These are phyloP conservation scores for Aspergillus japonicus DNA, from an alignment of 2,329 filamentous ascomycete genomes.

Conservation along the genomic window DNA sequence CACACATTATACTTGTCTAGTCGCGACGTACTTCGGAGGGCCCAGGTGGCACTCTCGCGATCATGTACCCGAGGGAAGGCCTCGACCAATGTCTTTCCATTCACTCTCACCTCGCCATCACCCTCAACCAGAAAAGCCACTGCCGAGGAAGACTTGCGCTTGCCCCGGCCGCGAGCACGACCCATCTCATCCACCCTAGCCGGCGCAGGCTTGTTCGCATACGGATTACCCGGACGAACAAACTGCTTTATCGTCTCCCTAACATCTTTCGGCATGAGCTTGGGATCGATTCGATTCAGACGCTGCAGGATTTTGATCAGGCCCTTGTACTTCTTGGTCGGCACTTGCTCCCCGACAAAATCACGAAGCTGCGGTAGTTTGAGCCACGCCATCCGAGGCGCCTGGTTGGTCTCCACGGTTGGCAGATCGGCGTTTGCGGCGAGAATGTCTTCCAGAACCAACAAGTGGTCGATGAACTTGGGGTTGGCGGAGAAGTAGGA, in stretches of 20 bases:
- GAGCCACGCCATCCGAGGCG: conserved; percentile 76
- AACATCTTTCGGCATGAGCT: conserved; percentile 70
- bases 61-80: conserved; percentile 88
- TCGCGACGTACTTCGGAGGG: conserved; percentile 75
- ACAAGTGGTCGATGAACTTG: conserved; percentile 79
- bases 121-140: conserved; percentile 89
- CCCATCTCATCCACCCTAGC: conserved; percentile 72
- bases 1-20: conserved; percentile 97
- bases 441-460: conserved; percentile 69
- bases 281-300: conserved; percentile 81
- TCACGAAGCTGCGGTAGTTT: conserved; percentile 73
- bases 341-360: conserved; percentile 68
- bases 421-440: conserved; percentile 74
- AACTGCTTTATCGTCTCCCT: conserved; percentile 64
- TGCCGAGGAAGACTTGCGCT: conserved; percentile 83
- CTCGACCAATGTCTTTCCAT: conserved; percentile 79
- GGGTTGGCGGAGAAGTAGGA: conserved; percentile 94
- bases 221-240: conserved; percentile 71
- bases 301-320: conserved; percentile 74
- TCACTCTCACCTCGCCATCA: conserved; percentile 83
- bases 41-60: conserved; percentile 90
- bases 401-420: conserved; percentile 62
- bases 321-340: conserved; percentile 73
- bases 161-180: conserved; percentile 74
- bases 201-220: conserved; percentile 61